phyloP scores from a whole-genome alignment of 164 flowering plant genomes.

The Umbilicus rupestris region DNA sequence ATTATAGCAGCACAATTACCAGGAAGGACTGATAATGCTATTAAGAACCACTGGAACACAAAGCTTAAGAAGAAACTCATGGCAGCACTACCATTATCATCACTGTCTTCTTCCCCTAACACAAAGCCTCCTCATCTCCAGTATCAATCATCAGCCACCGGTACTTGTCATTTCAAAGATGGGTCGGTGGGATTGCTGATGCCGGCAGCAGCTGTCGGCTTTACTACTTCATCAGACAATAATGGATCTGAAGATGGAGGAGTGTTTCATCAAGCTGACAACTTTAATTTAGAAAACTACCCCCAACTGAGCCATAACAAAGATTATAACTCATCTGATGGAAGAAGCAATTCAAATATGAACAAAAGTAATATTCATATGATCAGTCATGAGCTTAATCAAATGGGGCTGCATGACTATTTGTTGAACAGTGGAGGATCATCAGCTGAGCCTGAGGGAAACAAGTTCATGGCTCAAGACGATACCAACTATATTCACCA shows the following conservation, averaged over 20 bases:
- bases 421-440: neutral
- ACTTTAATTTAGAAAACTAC: neutral
- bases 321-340: conserved; percentile 1
- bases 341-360: neutral
- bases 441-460: conserved; percentile 1
- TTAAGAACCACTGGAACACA: conserved; percentile 48
- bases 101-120: neutral
- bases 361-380: neutral
- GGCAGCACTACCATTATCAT: conserved; percentile 6
- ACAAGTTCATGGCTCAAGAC: neutral
- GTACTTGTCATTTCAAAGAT: neutral
- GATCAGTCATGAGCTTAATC: neutral
- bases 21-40: conserved; percentile 43
- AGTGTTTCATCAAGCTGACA: neutral
- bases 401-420: neutral
- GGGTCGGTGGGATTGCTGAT: neutral
- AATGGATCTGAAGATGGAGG: too few relatives aligned
- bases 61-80: conserved; percentile 39
- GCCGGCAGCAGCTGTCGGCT: too few relatives aligned
- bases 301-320: neutral
- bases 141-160: neutral
- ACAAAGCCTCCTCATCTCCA: neutral
- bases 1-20: conserved; percentile 41
- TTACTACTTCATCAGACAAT: neutral
- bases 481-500: neutral